These are phyloP conservation scores for Hypoxylon sp. DNA, from an alignment of 2,329 filamentous ascomycete species.

Conservation along the genomic window DNA sequence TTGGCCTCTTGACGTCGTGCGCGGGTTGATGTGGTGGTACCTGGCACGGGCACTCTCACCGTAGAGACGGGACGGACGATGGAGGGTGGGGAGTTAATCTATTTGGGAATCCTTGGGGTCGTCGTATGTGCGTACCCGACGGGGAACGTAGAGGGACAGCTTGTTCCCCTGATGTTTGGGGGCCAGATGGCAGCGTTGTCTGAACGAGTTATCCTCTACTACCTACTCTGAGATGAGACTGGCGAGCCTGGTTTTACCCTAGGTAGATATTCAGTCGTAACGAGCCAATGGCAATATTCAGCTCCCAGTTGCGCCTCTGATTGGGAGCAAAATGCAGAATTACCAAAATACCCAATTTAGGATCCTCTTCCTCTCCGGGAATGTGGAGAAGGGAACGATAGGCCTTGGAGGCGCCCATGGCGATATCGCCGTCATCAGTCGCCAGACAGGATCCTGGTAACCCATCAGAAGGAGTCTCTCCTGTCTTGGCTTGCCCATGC, in stretches of 20 bases:
- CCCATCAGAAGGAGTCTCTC: constrained; percentile 34
- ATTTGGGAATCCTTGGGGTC: constrained; percentile 34
- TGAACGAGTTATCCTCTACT: no score
- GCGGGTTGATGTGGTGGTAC: constrained; percentile 16
- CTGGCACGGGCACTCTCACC: constrained; percentile 17
- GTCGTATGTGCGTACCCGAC: constrained; percentile 33
- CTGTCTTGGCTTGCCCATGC: constrained; percentile 35
- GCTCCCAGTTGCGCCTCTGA: constrained; percentile 32
- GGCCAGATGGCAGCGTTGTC: constrained; percentile 28
- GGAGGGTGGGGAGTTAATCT: constrained; percentile 23
- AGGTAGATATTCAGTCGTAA: no score
- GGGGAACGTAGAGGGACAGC: constrained; percentile 37
- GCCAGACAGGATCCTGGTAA: constrained; percentile 30
- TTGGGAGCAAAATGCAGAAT: constrained; percentile 36
- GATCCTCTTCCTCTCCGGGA: constrained; percentile 34
- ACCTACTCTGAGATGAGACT: constrained; percentile 17
- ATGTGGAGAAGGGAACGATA: constrained; percentile 38
- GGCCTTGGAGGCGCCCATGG: constrained; percentile 22
- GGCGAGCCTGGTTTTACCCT: constrained; percentile 31
- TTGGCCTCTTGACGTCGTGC: constrained; percentile 13
- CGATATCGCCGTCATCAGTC: constrained; percentile 32
- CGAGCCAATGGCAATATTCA: constrained; percentile 41
- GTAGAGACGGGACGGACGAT: constrained; percentile 26
- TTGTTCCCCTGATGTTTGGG: constrained; percentile 29
- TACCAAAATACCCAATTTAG: constrained; percentile 25